Base-by-base conservation (phyloP, 257 asterid genomes). In the Capsicum chinense region DNA sequence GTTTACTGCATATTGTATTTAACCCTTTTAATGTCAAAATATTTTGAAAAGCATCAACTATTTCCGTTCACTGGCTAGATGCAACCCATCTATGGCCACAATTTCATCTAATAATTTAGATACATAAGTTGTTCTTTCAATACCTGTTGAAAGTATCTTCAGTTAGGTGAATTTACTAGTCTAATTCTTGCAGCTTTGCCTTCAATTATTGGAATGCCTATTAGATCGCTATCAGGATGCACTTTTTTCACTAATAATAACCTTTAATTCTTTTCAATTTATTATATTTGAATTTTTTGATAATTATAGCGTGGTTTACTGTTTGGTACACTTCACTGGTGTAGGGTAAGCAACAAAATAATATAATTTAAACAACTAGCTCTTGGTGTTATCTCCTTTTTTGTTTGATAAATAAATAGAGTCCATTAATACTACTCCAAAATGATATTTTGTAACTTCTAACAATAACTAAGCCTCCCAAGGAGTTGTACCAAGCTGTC, bases 161-260 rank as follows among this genome's bases (percentile, higher is more conserved):
- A 35, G 44, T 50, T 78, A 26, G 15, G 82, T 54, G 69, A 83
- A 54, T 59, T 67, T 56, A 60, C 47, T 79, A 21, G 9, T 47
- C 26, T 74, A 79, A 64, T 86, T 68, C 85, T 88, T 91, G 92
- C 99, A 97, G 99, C 93, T 97, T 62, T 90, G 97, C 93, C 90
- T 92, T 84, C 95, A 93, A 91, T 94, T 97, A 87, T 84, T 97
- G 94, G 96, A 97, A 83, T 93, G 97, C 91, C 84, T 97, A 83
- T 83, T 97, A 70, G 91, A 90, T 83, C 84, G 85, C 79, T 91
- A 92, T 83, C 79, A 92, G 57, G 91, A 83, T 85, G 98, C 94
- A 84, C 84, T 93, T 48, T 70, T 10, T 76, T 88, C 92, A 63
- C 79, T 93, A 98, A 98, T 97, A 95, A 87, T 54, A 78, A 15